Evolutionary conservation across 495 filamentous ascomycete species (phyloP), one percentile per base, ranked within the genome.

Genomic region (Podospora conica): DNA sequence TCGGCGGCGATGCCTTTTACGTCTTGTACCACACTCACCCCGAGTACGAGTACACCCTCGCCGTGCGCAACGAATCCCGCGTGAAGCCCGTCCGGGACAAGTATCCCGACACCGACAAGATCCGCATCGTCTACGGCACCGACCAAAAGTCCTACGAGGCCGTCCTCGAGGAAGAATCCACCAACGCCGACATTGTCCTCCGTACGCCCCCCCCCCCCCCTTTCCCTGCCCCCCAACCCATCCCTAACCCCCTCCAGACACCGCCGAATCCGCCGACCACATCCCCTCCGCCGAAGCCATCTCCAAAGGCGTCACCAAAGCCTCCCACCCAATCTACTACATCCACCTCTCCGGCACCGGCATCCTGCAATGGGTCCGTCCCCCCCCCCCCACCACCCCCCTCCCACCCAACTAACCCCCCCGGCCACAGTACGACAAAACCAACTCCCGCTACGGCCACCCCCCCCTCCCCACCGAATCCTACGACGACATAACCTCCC

Each of bases 1-100:
- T 93, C 66, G 91, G 90, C 23, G 90, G 92, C 20, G 89, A 93
- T 68, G 83, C 81, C 27, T 80, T 93, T 40, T 86, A 86, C 66
- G 76, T 76, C 18, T 74, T 93, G 21, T 68, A 76, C 55, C 77
- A 83, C 10, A 79, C 85, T 11, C 87, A 93, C 71, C 90, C 89
- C 1, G 86, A 93, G 31, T 89, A 85, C 74, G 79, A 90, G 54
- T 80, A 87, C 70, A 85, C 88, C 1, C 80, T 84, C 55, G 77
- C 94, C 9, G 87, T 92, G 23, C 86, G 91, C 22, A 87, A 82
- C 73, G 80, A 84, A 69, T 83, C 86, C 59, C 91, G 90, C 69
- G 88, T 83, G 33, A 82, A 85, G 21, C 76, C 78, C 40, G 79
- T 95, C 22, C 80, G 83, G 12, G 81, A 79, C 66, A 73, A 82